A percentile compares a stretch with the other conserved stretches of the same genome.
These are phyloP conservation scores for Dovyalis caffra DNA, from an alignment of 345 rosid species.

Conservation along the genomic window DNA sequence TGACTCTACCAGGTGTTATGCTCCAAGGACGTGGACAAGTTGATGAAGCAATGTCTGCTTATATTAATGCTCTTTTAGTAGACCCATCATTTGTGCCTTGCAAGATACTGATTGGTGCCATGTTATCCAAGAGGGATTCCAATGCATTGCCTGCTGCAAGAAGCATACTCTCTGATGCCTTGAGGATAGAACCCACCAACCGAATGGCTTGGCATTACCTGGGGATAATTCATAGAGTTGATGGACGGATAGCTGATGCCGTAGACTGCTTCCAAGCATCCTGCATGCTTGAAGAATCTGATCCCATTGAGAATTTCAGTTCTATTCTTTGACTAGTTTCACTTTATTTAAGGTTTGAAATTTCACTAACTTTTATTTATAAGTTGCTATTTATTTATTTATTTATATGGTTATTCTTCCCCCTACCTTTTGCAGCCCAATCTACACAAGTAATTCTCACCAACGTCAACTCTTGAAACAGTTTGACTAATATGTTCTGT, in stretches of 20 bases:
- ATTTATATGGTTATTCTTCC: neutral
- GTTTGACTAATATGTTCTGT: too few species aligned
- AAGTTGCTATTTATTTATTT: neutral
- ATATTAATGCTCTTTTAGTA: conserved; percentile 54
- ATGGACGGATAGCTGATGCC: conserved; percentile 88
- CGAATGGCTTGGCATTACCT: conserved; percentile 83
- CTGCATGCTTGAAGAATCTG: conserved; percentile 87
- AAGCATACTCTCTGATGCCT: conserved; percentile 82
- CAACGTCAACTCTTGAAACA: too few species aligned
- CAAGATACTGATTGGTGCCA: conserved; percentile 59
- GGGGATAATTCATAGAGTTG: conserved; percentile 71
- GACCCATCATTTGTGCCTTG: conserved; percentile 64
- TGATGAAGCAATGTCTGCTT: conserved; percentile 50
- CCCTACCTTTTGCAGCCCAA: neutral
- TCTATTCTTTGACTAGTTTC: conserved; percentile 42
- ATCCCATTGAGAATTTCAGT: conserved; percentile 84
- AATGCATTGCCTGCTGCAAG: conserved; percentile 73
- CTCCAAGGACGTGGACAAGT: conserved; percentile 61
- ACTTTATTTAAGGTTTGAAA: conserved; percentile 20
- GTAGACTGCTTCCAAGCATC: conserved; percentile 93
- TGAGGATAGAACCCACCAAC: conserved; percentile 84
- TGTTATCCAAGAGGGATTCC: conserved; percentile 52
- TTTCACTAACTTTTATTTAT: neutral
- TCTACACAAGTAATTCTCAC: too few species aligned
- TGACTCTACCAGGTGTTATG: conserved; percentile 56